These are phyloP conservation scores for Botrytis byssoidea DNA, from an alignment of 2,329 filamentous ascomycete species.

Conservation along the genomic window DNA sequence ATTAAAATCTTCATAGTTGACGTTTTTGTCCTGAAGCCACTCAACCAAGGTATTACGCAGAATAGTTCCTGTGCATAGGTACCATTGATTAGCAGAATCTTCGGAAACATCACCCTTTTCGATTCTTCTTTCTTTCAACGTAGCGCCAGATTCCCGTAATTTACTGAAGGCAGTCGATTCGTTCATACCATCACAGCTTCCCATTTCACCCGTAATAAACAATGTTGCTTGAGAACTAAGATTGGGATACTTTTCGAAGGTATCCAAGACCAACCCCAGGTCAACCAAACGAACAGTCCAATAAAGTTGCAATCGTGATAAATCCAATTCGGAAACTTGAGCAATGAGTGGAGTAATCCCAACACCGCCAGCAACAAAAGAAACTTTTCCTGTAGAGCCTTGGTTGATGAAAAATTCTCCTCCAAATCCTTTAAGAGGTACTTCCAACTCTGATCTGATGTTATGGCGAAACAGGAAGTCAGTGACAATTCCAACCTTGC, in stretches of 20 bases:
- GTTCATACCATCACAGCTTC: constrained; percentile 9
- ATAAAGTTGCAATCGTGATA: constrained; percentile 53
- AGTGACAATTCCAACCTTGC: constrained; percentile 69
- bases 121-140: constrained; percentile 47
- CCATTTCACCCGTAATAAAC: constrained; percentile 59
- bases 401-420: constrained; percentile 56
- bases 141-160: constrained; percentile 36
- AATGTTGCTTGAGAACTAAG: constrained; percentile 55
- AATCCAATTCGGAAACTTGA: constrained; percentile 56
- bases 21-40: constrained; percentile 48
- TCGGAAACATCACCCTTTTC: constrained; percentile 46
- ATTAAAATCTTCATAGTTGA: constrained; percentile 52
- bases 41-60: constrained; percentile 49
- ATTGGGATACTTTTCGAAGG: constrained; percentile 51
- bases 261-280: constrained; percentile 59
- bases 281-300: constrained; percentile 68
- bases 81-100: constrained; percentile 48
- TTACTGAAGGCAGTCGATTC: constrained; percentile 27
- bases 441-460: constrained; percentile 52
- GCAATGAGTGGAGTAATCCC: constrained; percentile 81
- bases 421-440: constrained; percentile 71
- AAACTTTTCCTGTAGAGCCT: constrained; percentile 36
- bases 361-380: constrained; percentile 76
- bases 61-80: constrained; percentile 55
- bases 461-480: constrained; percentile 60